Evolutionary conservation across 805 yeast species (phyloP), one percentile per base, ranked within the genome.

Genomic region (Ogataea neopini): DNA sequence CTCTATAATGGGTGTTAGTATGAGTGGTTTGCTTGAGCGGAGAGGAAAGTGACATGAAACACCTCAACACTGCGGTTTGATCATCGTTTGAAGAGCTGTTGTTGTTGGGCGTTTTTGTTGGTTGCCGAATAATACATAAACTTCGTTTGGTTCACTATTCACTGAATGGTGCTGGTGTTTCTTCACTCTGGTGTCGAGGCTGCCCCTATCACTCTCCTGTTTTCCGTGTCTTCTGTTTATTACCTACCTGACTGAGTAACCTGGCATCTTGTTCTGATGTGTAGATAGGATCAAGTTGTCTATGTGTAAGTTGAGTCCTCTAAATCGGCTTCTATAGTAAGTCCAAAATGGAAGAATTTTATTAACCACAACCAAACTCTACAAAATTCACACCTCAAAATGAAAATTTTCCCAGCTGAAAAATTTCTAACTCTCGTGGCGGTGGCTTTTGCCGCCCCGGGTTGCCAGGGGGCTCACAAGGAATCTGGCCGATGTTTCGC

Each of bases 221-320:
- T 32, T 26, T 33, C 33, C 17, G 30, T 7, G 8, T 34, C 17
- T 14, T 23, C 18, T 9, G 25, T 15, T 18, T 33, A 10, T 22
- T 40, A 86, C 96, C 72, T 87, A 88, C 96, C 92, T 88, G 76
- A 89, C 96, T 81, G 96, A 84, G 84, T 85, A 91, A 88, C 96
- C 96, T 83, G 96, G 86, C 96, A 89, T 89, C 70, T 79, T 81
- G 75, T 67, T 68, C 70, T 61, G 60, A 32, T 55, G 45, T 53
- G 52, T 25, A 40, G 48, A 48, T 48, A 50, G 49, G 49, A 49
- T 45, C 44, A 43, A 49, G 46, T 43, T 43, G 44, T 43, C 53
- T 49, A 45, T 41, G 20, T 37, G 45, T 34, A 40, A 40, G 28
- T 36, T 25, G 33, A 39, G 28, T 15, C 33, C 42, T 39, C 25